Evolutionary conservation across 148 eudicot species (phyloP), one percentile per base, ranked within the genome.

Genomic region (Camellia sinensis): DNA sequence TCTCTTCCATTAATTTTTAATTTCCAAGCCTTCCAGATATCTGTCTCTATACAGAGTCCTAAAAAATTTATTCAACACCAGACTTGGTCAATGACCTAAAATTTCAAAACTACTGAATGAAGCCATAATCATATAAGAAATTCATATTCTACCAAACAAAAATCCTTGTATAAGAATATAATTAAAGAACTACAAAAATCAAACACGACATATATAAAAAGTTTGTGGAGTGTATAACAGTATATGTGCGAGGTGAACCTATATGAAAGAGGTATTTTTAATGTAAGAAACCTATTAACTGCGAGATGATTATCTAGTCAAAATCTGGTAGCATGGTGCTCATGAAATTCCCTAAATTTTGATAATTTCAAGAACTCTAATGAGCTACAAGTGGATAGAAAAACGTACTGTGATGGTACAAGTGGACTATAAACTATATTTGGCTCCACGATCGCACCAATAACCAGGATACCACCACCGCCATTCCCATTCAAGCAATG

Each of bases 381-480:
- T 59, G 14, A 19, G 5, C 41, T 52, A 19, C 60, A 17, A 84
- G 44, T 45, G 76, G 77, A 37, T 40, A 71, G 62, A 83, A 77
- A 29, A 82, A 86, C 96, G 56, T 95, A 95, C 98, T 91, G 95
- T 79, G 95, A 89, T 43, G 90, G 91, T 41, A 93, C 94, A 82
- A 95, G 97, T 67, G 96, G 97, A 80, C 96, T 95, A 80, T 90
- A 95, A 52, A 92, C 98, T 19, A 95, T 86, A 85, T 90, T 92
- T 41, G 98, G 98, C 88, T 95, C 96, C 72, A 95, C 94, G 78
- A 93, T 91, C 71, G 87, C 88, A 44, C 98, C 98, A 44, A 95
- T 87, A 68, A 92, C 97, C 84, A 95, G 80, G 64, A 95, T 90
- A 65, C 98, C 98, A 4, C 98, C 64, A 4, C 64, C 98, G 75